A percentile compares a stretch with the other conserved stretches of the same genome.
Evolutionary conservation across 805 yeast genomes (phyloP).

Genomic region (Jamesozyma hellenica): DNA sequence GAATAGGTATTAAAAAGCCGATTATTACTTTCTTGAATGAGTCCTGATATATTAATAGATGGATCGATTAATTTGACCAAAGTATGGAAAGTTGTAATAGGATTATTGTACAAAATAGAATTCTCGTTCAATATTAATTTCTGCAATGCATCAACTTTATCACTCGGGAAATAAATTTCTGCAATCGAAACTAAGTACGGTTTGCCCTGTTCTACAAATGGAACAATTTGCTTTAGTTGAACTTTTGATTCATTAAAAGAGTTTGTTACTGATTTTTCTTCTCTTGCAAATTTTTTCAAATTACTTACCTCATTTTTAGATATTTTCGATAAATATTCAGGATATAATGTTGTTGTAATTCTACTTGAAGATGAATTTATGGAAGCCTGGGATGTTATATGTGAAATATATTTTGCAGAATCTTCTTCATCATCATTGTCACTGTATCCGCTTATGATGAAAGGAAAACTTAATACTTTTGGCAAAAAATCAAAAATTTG

Average conservation of each 20-base stretch:
- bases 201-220: constrained; percentile 22
- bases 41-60: constrained; percentile 22
- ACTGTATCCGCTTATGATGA: no score
- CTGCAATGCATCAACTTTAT: constrained; percentile 40
- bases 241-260: not conserved
- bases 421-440: not conserved
- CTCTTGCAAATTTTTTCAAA: no score
- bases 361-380: no score
- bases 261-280: no score
- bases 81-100: constrained; percentile 42
- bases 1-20: no score
- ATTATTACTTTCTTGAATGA: constrained; percentile 1
- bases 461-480: constrained; percentile 51
- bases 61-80: constrained; percentile 64
- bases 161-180: constrained; percentile 66
- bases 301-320: no score
- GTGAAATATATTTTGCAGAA: no score
- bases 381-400: no score
- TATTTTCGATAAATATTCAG: no score
- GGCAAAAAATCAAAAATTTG: constrained; percentile 67
- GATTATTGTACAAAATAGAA: constrained; percentile 55
- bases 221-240: constrained; percentile 7
- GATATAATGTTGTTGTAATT: no score
- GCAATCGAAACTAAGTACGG: constrained; percentile 80
- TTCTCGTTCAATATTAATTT: constrained; percentile 37